Evolutionary conservation across 371 early-diverging fungal genomes (phyloP).

Genomic region (Mortierella sp.): DNA sequence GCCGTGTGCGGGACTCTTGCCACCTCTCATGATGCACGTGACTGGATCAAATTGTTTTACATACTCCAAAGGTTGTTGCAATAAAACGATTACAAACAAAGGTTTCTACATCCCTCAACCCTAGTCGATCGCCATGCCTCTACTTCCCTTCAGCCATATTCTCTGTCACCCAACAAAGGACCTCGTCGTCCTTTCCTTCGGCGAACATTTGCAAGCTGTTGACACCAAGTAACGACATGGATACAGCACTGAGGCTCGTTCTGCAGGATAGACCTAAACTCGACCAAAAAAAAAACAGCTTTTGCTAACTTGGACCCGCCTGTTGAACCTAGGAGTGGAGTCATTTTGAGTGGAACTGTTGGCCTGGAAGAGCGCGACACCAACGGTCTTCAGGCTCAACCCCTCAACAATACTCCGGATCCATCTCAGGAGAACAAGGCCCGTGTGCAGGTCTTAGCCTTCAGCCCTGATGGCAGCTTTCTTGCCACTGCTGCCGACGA

Average conservation of each 20-base stretch:
- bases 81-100: too few relatives aligned
- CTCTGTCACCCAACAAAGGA: slow-evolving; percentile 63
- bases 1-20: too few relatives aligned
- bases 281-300: too few relatives aligned
- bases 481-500: slow-evolving; percentile 78
- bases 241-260: slow-evolving; percentile 10
- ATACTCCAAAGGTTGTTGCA: too few relatives aligned
- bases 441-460: slow-evolving; percentile 65
- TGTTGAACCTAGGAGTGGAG: slow-evolving; percentile 53
- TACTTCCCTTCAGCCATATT: slow-evolving; percentile 65
- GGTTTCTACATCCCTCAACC: too few relatives aligned
- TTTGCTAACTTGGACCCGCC: too few relatives aligned
- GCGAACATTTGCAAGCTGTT: slow-evolving; percentile 65
- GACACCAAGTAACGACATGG: slow-evolving; percentile 62
- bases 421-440: slow-evolving; percentile 56
- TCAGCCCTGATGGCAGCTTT: slow-evolving; percentile 66
- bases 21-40: too few relatives aligned
- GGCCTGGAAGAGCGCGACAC: slow-evolving; percentile 46
- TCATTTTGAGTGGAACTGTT: slow-evolving; percentile 49
- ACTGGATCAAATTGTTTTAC: too few relatives aligned
- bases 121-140: slow-evolving; percentile 31
- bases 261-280: too few relatives aligned
- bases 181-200: slow-evolving; percentile 66
- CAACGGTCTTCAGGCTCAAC: slow-evolving; percentile 35
- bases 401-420: slow-evolving; percentile 50